Evolutionary conservation across 306 rosid species (phyloP).

Genomic region (Potentilla sterilis): DNA sequence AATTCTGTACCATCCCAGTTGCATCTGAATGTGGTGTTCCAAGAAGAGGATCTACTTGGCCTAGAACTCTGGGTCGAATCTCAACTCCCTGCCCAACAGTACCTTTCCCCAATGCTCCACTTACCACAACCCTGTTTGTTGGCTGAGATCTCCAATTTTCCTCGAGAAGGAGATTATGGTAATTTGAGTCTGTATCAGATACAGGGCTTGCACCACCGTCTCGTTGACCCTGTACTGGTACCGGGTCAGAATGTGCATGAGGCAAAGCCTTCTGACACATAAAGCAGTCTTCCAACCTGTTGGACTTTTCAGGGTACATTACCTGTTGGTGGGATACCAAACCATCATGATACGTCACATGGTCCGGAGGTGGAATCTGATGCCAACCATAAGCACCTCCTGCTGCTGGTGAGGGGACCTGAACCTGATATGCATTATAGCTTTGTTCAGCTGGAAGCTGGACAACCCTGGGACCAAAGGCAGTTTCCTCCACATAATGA

Average conservation of each 20-base stretch:
- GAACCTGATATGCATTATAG: constrained; percentile 58
- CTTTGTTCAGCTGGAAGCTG: constrained; percentile 67
- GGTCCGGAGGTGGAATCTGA: constrained; percentile 59
- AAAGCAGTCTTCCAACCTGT: constrained; percentile 53
- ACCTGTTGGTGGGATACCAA: constrained; percentile 51
- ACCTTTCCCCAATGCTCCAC: constrained; percentile 47
- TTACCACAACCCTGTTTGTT: constrained; percentile 40
- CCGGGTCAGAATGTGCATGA: constrained; percentile 78
- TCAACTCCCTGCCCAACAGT: constrained; percentile 47
- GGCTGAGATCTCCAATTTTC: constrained; percentile 50
- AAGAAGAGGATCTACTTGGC: constrained; percentile 45
- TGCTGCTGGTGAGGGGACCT: constrained; percentile 40
- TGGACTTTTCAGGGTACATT: constrained; percentile 42
- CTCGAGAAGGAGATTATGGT: constrained; percentile 47
- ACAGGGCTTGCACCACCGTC: constrained; percentile 32
- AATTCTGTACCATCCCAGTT: constrained; percentile 29
- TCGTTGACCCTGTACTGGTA: constrained; percentile 48
- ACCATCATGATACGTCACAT: constrained; percentile 50
- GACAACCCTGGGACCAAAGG: constrained; percentile 51
- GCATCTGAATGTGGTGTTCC: constrained; percentile 36
- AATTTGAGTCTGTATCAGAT: constrained; percentile 47
- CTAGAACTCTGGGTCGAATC: constrained; percentile 37
- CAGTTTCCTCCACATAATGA: constrained; percentile 50
- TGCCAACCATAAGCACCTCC: constrained; percentile 67
- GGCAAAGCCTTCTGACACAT: constrained; percentile 78